Base-by-base conservation (phyloP, 164 flowering plant genomes). In the Stephania yunnanensis region DNA sequence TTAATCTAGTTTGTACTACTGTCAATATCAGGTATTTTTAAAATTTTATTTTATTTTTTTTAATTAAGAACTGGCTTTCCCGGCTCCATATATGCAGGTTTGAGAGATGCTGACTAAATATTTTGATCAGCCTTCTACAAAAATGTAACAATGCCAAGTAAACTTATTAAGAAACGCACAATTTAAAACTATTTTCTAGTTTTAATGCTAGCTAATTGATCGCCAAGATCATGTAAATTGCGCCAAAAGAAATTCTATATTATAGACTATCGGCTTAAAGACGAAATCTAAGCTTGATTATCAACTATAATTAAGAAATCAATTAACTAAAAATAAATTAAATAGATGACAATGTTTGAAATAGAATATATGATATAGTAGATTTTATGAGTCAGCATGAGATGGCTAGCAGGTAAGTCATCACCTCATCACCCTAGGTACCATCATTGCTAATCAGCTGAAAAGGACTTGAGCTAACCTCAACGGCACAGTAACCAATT, bases 351-450 rank as follows among this genome's bases (percentile, higher is more conserved):
- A 58, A 58, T 6, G 20, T 15, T 58, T 15, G 64, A 64, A 48
- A 31, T 36, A 7, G 42, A 75, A 66, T 46, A 75, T 65, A 17
- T 64, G 20, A 48, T 22, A 73, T 70, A 75, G 76, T 70, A 75
- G 74, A 82, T 77, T 50, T 68, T 65, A 69, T 82, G 83, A 84
- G 73, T 84, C 83, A 74, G 72, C 81, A 72, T 78, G 73, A 53
- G 81, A 75, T 78, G 81, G 72, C 58, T 10, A 20, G 69, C 36
- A 46, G 44, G 69, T 74, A 72, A 17, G 9, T 52, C 20, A 19
- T 50, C 55, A 50, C 48, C n/a, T n/a, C n/a, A n/a, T n/a, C n/a
- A 73, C 67, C 31, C 36, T 68, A 68, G 81, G 78, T 74, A 9
- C 58, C 19, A 75, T 80, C 85, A 78, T 25, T 31, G 78, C 65